Evolutionary conservation across 2,329 filamentous ascomycete species (phyloP), one percentile per base, ranked within the genome.

Genomic region (Aciculosporium take): DNA sequence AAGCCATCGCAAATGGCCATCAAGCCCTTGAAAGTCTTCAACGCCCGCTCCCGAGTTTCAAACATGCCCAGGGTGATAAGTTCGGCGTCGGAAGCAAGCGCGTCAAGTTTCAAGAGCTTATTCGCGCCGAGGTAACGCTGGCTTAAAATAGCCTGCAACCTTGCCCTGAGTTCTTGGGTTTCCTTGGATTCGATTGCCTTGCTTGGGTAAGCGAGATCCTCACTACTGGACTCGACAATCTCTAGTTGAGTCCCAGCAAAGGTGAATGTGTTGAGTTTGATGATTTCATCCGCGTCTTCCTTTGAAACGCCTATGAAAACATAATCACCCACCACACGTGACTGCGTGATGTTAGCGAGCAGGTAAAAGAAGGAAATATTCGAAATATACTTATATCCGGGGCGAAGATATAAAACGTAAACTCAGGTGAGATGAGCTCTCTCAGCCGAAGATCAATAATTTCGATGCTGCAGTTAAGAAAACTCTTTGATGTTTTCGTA

Each of bases 11-110:
- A 87, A 36, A 95, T 79, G 45, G 76, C 78, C 84, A 96, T 94
- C 46, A 96, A 69, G 1, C 84, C 89, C 40, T 84, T 84, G 63
- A 96, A 95, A 47, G 94, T 84, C 59, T 95, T 98, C 48, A 82
- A 74, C 35, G 83, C 78, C 1, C 79, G 79, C 3, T 80, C 76
- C 44, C 72, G 74, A 45, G 67, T 76, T 46, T 77, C 73, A 56
- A 94, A 87, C 53, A 89, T 82, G 29, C 84, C 84, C 60, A 87
- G 78, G 32, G 73, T 68, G 41, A 78, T 68, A 4, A 96, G 72
- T 44, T 79, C 74, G 2, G 76, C 64, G 52, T 96, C 89, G 37
- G 73, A 67, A 25, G 74, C 79, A 8, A 96, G 74, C 1, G 72
- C 68, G n/a, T 85, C 87, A 8, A 98, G 74, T 55, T 94, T 79